Base-by-base conservation (phyloP, 352 stramenopile species). In the Phytophthora citricola region DNA sequence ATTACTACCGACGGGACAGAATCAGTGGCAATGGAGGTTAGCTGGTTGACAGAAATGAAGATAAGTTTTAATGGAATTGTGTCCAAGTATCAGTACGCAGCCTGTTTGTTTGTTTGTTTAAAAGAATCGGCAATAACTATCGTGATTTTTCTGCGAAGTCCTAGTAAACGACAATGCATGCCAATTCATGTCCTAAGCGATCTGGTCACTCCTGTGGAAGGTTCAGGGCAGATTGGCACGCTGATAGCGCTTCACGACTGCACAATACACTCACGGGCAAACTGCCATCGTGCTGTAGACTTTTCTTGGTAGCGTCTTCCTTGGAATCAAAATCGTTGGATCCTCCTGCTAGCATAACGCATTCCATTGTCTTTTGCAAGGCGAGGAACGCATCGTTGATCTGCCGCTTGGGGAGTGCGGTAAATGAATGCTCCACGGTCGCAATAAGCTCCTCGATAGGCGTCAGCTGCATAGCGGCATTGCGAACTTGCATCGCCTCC, bases 281-380 rank as follows among this genome's bases (percentile, higher is more conserved):
- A 57, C 73, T 81, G 9, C 73, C 73, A 45, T 78, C 62, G 15
- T 58, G 55, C 46, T 78, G 69, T 15, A 81, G 45, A 60, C 65
- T 76, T 47, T 54, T 67, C 44, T 81, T 78, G 41, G 54, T 76
- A 17, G 51, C 46, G n/a, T 63, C 47, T 47, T 57, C 61, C 40
- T 71, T 53, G 40, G 66, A 56, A 10, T 74, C 62, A 34, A 76
- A 81, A 27, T 70, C 51, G 67, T 81, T 81, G 3, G 69, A 76
- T 0, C 73, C 73, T 3, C 69, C 61, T 24, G 60, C 53, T n/a
- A 74, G 46, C 66, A 81, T 73, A 7, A 73, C 60, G 6, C 69
- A 66, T 50, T 81, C 73, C 73, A 81, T 81, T 7, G 66, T 76
- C 54, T 81, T 81, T 34, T 81, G 73, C 50, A 81, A 57, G 0